Percentiles rank a stretch among this genome's conserved stretches.
Conservation (phyloP, 1,284 basidiomycete species). For the Puccinia horiana region DNA sequence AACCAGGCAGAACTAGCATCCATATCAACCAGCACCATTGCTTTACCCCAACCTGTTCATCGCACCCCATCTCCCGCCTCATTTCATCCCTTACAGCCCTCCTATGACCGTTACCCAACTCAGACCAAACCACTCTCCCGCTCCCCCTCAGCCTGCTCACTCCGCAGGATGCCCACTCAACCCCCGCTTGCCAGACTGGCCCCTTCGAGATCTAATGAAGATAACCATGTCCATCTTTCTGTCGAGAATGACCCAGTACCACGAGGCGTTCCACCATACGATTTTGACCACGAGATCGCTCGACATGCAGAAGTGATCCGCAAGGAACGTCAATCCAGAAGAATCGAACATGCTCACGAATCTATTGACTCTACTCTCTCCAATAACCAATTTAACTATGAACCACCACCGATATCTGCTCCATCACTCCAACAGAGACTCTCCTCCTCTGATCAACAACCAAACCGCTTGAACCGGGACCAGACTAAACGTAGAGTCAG, state of each 20-base stretch:
- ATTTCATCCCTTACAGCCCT: no score
- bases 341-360: constrained; percentile 4
- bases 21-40: no score
- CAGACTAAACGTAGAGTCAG: constrained; percentile 14
- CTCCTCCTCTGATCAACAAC: not conserved
- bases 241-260: no score
- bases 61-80: no score
- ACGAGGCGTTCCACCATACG: not conserved
- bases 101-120: no score
- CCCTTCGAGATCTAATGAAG: not conserved
- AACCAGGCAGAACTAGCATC: no score
- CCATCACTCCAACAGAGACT: not conserved
- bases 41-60: no score
- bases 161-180: no score
- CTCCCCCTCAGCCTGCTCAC: no score
- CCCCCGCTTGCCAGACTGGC: not conserved
- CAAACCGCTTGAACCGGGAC: not conserved
- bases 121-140: no score
- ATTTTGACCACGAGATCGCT: constrained; percentile 28
- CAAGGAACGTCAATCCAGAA: constrained; percentile 20
- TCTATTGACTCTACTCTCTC: not conserved
- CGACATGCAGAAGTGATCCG: constrained; percentile 27
- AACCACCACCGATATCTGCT: not conserved
- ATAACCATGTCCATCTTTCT: not conserved
- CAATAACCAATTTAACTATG: no score